Evolutionary conservation across 495 filamentous ascomycete genomes (phyloP).

Genomic region (Aspergillus ostianus): DNA sequence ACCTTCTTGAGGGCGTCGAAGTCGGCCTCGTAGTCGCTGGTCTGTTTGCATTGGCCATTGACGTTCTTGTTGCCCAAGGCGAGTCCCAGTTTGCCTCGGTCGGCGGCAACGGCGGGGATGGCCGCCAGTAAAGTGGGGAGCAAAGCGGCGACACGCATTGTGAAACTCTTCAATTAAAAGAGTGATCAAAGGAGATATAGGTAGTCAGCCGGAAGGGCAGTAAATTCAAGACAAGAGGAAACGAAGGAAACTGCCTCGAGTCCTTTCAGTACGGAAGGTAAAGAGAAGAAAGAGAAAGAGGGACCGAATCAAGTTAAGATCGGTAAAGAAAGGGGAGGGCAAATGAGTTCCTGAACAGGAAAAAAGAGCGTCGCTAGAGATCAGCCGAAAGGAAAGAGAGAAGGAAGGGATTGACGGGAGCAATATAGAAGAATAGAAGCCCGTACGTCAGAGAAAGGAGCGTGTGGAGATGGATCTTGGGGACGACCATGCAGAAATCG

Average conservation of each 20-base stretch:
- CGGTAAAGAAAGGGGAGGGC: constrained; percentile 1
- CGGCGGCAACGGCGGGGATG: constrained; percentile 40
- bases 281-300: not conserved
- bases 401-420: constrained; percentile 9
- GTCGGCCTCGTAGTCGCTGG: constrained; percentile 64
- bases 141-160: constrained; percentile 45
- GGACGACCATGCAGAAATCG: not conserved
- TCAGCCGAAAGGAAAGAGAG: not conserved
- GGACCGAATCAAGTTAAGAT: constrained; percentile 7
- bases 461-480: constrained; percentile 11
- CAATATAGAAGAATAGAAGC: constrained; percentile 11
- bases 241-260: constrained; percentile 6
- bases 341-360: not conserved
- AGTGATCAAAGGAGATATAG: not conserved
- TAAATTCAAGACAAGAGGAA: not conserved
- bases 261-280: constrained; percentile 2
- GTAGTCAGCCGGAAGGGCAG: not conserved
- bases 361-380: constrained; percentile 1
- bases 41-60: constrained; percentile 63
- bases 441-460: constrained; percentile 14
- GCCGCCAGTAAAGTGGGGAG: constrained; percentile 42
- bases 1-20: constrained; percentile 58
- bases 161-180: constrained; percentile 15
- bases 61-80: constrained; percentile 49
- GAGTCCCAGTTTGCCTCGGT: constrained; percentile 48